phyloP scores from a whole-genome alignment of 805 yeast genomes.

The Ogataea populi-albae region DNA sequence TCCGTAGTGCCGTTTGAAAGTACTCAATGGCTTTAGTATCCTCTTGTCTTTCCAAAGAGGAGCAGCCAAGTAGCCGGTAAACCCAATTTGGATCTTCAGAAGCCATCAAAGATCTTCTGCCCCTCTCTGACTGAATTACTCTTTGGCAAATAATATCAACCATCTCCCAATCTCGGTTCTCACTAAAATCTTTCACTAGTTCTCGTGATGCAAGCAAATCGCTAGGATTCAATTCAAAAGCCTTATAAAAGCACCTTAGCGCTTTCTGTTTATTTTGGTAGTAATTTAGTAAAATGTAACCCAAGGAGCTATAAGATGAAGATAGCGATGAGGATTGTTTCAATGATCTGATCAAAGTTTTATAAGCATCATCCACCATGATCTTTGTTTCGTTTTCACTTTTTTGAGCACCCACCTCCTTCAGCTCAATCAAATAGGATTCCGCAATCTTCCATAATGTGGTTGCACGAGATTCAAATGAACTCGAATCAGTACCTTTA shows the following conservation, averaged over 20 bases:
- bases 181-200: constrained; percentile 68
- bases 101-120: constrained; percentile 46
- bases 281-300: constrained; percentile 61
- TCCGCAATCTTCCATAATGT: constrained; percentile 74
- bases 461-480: constrained; percentile 55
- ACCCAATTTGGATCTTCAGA: constrained; percentile 68
- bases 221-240: constrained; percentile 80
- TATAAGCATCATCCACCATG: constrained; percentile 49
- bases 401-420: constrained; percentile 11
- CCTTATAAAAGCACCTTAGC: constrained; percentile 81
- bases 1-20: constrained; percentile 81
- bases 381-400: constrained; percentile 23
- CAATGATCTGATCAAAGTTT: constrained; percentile 56
- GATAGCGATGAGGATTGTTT: constrained; percentile 65
- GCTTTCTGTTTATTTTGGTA: constrained; percentile 66
- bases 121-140: constrained; percentile 60
- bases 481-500: constrained; percentile 49
- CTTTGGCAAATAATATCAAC: constrained; percentile 72
- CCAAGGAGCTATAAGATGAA: constrained; percentile 79
- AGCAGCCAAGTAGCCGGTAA: constrained; percentile 78
- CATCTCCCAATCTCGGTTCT: constrained; percentile 73
- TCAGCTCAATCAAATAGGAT: constrained; percentile 44
- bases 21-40: constrained; percentile 80
- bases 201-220: constrained; percentile 73
- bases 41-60: constrained; percentile 66